A percentile compares a stretch with the other conserved stretches of the same genome.
These are phyloP conservation scores for Sinapis alba DNA, from an alignment of 441 rosid genomes.

Conservation along the genomic window DNA sequence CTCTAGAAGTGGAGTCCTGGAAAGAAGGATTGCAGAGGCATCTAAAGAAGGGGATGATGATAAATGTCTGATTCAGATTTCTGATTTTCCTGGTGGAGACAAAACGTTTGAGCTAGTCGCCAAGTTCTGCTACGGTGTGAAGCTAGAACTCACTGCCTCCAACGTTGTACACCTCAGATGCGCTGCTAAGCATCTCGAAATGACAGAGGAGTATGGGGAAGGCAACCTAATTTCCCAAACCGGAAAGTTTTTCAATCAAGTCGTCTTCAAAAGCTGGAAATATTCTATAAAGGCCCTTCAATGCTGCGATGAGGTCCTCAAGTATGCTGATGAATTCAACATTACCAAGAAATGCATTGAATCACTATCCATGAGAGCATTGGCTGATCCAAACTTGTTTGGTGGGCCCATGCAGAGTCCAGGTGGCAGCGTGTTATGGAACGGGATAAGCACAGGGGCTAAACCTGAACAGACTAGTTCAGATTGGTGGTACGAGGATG, in stretches of 20 bases:
- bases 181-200: slow-evolving; percentile 87
- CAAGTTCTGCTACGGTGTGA: slow-evolving; percentile 94
- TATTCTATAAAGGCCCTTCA: slow-evolving; percentile 86
- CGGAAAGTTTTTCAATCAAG: slow-evolving; percentile 84
- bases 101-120: slow-evolving; percentile 93
- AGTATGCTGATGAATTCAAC: slow-evolving; percentile 69
- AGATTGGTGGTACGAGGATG: slow-evolving; percentile 99
- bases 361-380: slow-evolving; percentile 75
- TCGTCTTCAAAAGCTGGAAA: slow-evolving; percentile 84
- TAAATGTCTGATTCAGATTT: too few relatives aligned
- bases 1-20: too few relatives aligned
- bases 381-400: slow-evolving; percentile 82
- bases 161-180: slow-evolving; percentile 84
- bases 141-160: slow-evolving; percentile 87
- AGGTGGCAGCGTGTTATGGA: slow-evolving; percentile 95
- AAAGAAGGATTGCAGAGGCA: too few relatives aligned
- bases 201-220: slow-evolving; percentile 95
- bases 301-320: slow-evolving; percentile 71
- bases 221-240: slow-evolving; percentile 76
- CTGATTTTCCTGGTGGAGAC: slow-evolving; percentile 80
- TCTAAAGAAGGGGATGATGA: too few relatives aligned
- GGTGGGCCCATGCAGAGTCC: slow-evolving; percentile 98
- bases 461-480: slow-evolving; percentile 70
- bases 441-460: slow-evolving; percentile 96
- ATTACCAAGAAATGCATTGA: slow-evolving; percentile 80